These are phyloP conservation scores for Eimeria acervulina DNA, from an alignment of 169 alveolate species.

Conservation along the genomic window DNA sequence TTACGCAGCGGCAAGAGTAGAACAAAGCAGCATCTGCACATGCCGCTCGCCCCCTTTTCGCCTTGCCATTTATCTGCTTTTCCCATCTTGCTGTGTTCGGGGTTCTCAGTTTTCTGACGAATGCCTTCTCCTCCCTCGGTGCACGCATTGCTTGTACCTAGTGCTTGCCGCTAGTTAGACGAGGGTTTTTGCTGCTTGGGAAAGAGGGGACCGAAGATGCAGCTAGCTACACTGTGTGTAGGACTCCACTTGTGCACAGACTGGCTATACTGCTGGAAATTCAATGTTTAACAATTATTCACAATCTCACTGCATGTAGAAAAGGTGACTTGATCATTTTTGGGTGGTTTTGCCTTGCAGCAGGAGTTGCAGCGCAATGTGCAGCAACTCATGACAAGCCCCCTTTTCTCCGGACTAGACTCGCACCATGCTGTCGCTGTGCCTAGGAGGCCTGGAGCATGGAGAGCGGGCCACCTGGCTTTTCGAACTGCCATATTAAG, in stretches of 20 bases:
- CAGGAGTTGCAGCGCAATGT: not conserved
- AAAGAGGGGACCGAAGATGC: not conserved
- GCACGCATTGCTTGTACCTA: not conserved
- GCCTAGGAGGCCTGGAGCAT: not conserved
- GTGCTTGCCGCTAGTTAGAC: not conserved
- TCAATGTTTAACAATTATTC: not conserved
- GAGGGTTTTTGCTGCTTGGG: not conserved
- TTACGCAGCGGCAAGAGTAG: not conserved
- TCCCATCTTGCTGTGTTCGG: no score
- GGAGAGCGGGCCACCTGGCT: not conserved
- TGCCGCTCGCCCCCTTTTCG: not conserved
- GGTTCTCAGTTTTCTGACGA: not conserved
- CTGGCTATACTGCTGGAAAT: not conserved
- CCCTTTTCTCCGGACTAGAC: not conserved
- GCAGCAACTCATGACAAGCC: not conserved
- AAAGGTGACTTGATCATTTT: not conserved
- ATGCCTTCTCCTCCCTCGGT: not conserved
- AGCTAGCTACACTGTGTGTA: not conserved
- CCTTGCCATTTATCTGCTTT: not conserved
- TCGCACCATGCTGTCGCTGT: not conserved
- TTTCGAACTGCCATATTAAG: no score
- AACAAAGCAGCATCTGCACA: not conserved
- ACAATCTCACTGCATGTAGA: not conserved
- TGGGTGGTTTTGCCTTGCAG: not conserved
- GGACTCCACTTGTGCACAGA: not conserved